Percentiles rank a stretch among this genome's conserved stretches.
Conservation (phyloP, 306 rosid species). For the Calophaca sinica region DNA sequence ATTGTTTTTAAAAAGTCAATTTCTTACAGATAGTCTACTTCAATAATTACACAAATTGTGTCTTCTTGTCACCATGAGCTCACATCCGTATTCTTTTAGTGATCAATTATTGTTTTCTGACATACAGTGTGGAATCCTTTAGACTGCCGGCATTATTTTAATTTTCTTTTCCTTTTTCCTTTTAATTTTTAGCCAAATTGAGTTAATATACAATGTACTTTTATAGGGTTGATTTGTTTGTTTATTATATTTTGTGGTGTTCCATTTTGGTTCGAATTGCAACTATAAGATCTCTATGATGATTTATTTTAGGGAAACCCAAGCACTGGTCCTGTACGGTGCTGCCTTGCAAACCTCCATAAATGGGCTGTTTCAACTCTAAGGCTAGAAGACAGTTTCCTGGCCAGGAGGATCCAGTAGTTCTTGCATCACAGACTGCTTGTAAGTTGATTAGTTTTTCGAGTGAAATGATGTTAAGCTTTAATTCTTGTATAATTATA, state of each 20-base stretch:
- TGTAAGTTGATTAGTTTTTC: slow-evolving; percentile 60
- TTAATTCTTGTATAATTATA: slow-evolving; percentile 13
- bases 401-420: slow-evolving; percentile 78
- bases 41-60: slow-evolving; percentile 31
- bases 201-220: slow-evolving; percentile 5
- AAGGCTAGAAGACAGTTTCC: slow-evolving; percentile 70
- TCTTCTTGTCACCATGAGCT: too few relatives aligned
- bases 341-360: slow-evolving; percentile 57
- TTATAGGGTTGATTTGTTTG: slow-evolving; percentile 42
- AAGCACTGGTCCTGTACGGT: slow-evolving; percentile 46
- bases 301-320: slow-evolving; percentile 60
- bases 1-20: slow-evolving; percentile 29
- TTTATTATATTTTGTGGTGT: slow-evolving; percentile 37
- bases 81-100: slow-evolving; percentile 8
- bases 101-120: slow-evolving; percentile 38
- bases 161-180: not conserved
- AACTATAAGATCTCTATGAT: slow-evolving; percentile 63
- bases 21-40: not conserved
- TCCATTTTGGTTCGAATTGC: slow-evolving; percentile 51
- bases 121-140: slow-evolving; percentile 16
- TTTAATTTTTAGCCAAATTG: not conserved
- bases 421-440: slow-evolving; percentile 90
- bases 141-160: slow-evolving; percentile 20
- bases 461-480: not conserved
- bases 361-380: slow-evolving; percentile 93